Percentiles rank a stretch among this genome's conserved stretches.
Evolutionary conservation across 441 rosid species (phyloP).

Genomic region (Jatropha multifida): DNA sequence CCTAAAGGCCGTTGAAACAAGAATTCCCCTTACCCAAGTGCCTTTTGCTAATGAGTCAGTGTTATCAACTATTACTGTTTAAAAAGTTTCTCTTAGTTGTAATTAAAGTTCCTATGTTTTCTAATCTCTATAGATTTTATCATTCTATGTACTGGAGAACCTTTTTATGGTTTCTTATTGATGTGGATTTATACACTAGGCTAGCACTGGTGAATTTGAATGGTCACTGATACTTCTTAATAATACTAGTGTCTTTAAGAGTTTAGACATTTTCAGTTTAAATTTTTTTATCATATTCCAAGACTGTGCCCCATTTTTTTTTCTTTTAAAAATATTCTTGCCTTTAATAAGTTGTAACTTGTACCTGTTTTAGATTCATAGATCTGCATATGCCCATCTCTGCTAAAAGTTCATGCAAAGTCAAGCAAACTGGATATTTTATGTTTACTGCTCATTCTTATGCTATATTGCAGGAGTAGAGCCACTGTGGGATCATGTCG

Average conservation of each 20-base stretch:
- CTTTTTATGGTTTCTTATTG: not conserved
- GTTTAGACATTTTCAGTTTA: not conserved
- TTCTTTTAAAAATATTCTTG: not conserved
- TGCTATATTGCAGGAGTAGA: slow-evolving; percentile 64
- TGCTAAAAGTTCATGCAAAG: not conserved
- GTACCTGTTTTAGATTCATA: not conserved
- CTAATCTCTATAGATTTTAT: not conserved
- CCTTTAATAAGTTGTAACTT: not conserved
- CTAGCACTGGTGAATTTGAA: not conserved
- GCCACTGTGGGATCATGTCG: slow-evolving; percentile 95
- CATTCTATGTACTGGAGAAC: not conserved
- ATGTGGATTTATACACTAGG: not conserved
- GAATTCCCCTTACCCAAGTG: not conserved
- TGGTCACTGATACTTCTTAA: not conserved
- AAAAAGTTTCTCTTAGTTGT: slow-evolving; percentile 5
- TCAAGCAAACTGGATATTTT: slow-evolving; percentile 1
- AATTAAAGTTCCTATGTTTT: not conserved
- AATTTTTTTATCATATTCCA: not conserved
- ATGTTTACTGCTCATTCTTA: slow-evolving; percentile 12
- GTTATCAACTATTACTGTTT: not conserved
- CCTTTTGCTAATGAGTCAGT: not conserved
- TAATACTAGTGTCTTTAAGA: not conserved
- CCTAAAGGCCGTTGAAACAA: not conserved
- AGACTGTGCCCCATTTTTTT: not conserved
- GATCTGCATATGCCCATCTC: not conserved